Percentiles rank a stretch among this genome's conserved stretches.
Evolutionary conservation across 495 filamentous ascomycete species (phyloP).

Genomic region (Venustampulla echinocandica): DNA sequence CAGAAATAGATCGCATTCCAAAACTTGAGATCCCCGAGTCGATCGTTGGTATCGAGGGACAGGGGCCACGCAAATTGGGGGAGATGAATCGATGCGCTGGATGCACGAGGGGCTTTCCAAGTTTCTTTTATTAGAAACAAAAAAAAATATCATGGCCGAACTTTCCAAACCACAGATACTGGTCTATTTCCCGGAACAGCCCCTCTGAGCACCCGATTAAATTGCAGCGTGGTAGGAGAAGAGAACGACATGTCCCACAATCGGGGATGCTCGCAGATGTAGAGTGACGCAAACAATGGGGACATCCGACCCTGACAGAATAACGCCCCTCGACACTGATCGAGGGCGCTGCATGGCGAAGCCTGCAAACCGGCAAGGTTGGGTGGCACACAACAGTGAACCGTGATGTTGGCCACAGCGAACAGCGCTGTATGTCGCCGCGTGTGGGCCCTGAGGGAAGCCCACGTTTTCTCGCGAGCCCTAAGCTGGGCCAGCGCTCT

Average conservation of each 20-base stretch:
- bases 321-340: constrained; percentile 2
- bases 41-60: constrained; percentile 11
- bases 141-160: constrained; percentile 1
- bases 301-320: neutral
- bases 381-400: constrained; percentile 10
- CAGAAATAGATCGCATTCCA: constrained; percentile 9
- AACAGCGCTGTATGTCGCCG: constrained; percentile 9
- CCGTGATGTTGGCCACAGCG: constrained; percentile 7
- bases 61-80: constrained; percentile 5
- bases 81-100: constrained; percentile 12
- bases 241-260: neutral
- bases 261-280: constrained; percentile 7
- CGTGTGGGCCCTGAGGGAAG: constrained; percentile 11
- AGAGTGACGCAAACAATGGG: constrained; percentile 3
- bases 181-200: neutral
- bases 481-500: constrained; percentile 7
- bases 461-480: constrained; percentile 16
- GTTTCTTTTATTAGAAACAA: constrained; percentile 6
- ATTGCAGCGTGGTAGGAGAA: neutral
- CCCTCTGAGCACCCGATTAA: constrained; percentile 8
- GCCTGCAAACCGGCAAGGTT: constrained; percentile 11
- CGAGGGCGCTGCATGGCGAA: neutral
- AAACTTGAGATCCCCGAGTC: constrained; percentile 4
- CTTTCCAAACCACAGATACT: neutral
- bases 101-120: constrained; percentile 5